These are phyloP conservation scores for Didymella pinodella DNA, from an alignment of 2,329 filamentous ascomycete species.

Conservation along the genomic window DNA sequence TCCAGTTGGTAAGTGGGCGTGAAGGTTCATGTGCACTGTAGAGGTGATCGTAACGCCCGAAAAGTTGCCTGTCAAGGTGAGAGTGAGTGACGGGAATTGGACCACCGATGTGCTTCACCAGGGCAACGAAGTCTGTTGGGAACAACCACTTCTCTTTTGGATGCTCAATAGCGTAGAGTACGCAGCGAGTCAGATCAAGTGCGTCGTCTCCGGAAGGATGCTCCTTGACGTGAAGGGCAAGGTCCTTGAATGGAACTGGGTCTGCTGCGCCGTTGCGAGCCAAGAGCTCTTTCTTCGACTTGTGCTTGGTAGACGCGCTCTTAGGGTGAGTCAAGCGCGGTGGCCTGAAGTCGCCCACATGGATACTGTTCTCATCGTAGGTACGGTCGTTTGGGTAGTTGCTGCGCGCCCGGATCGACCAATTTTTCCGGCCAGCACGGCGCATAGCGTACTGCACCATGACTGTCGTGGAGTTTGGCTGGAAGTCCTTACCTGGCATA, in stretches of 20 bases:
- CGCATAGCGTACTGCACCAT: slow-evolving; percentile 37
- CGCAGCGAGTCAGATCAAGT: slow-evolving; percentile 40
- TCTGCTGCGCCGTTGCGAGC: slow-evolving; percentile 18
- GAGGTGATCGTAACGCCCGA: slow-evolving; percentile 25
- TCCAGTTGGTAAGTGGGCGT: slow-evolving; percentile 4
- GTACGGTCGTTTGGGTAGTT: slow-evolving; percentile 11
- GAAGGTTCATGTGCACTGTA: not conserved
- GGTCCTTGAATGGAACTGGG: slow-evolving; percentile 33
- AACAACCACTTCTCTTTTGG: slow-evolving; percentile 36
- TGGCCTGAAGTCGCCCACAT: slow-evolving; percentile 31
- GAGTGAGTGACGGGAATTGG: slow-evolving; percentile 19
- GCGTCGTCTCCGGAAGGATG: slow-evolving; percentile 37
- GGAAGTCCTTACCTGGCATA: slow-evolving; percentile 12
- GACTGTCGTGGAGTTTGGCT: slow-evolving; percentile 29
- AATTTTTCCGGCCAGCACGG: slow-evolving; percentile 20
- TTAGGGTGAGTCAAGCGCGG: slow-evolving; percentile 29
- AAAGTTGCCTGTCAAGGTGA: slow-evolving; percentile 31
- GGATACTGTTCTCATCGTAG: slow-evolving; percentile 22
- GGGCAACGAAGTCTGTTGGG: slow-evolving; percentile 30
- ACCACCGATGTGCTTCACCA: slow-evolving; percentile 34
- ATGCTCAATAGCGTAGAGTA: slow-evolving; percentile 33
- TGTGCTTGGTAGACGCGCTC: slow-evolving; percentile 2
- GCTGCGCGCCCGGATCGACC: slow-evolving; percentile 26
- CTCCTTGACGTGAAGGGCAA: slow-evolving; percentile 32
- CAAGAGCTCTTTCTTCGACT: not conserved